Conservation (phyloP, 2,329 filamentous ascomycete genomes). For the Ploettnerulaceae sp. region DNA sequence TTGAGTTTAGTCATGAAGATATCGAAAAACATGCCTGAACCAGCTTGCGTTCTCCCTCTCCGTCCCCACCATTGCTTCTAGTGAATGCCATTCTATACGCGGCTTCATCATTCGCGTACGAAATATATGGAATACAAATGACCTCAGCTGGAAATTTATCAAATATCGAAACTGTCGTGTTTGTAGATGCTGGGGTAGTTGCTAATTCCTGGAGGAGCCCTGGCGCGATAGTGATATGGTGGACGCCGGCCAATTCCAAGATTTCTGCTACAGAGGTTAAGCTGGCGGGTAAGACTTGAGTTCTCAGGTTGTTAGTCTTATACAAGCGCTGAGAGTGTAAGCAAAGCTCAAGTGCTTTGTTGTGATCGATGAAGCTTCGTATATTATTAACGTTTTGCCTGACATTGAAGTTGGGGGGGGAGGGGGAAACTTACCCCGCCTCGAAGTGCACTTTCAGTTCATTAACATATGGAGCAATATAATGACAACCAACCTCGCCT, state of each 20-base stretch:
- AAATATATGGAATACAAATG: not conserved
- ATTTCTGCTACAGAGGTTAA: constrained; percentile 54
- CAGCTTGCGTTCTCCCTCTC: constrained; percentile 49
- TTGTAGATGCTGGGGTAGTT: constrained; percentile 8
- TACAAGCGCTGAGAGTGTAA: constrained; percentile 52
- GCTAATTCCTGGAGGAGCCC: constrained; percentile 38
- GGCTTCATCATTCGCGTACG: constrained; percentile 39
- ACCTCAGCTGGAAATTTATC: constrained; percentile 11
- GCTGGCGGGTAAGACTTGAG: constrained; percentile 52
- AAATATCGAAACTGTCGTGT: constrained; percentile 19
- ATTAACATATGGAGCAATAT: constrained; percentile 63
- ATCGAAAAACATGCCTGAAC: constrained; percentile 34
- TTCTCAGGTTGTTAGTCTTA: constrained; percentile 37
- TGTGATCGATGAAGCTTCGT: constrained; percentile 44
- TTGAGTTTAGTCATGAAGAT: not conserved
- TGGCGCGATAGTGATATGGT: constrained; percentile 56
- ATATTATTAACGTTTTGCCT: not conserved
- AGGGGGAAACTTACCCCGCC: constrained; percentile 35
- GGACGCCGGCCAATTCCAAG: constrained; percentile 51
- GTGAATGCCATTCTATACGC: constrained; percentile 48
- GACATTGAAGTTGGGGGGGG: not conserved
- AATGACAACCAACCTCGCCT: constrained; percentile 52
- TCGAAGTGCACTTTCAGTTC: constrained; percentile 60
- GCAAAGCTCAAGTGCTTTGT: constrained; percentile 37
- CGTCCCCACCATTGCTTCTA: constrained; percentile 41